Evolutionary conservation across 768 basidiomycete species (phyloP), one percentile per base, ranked within the genome.

Genomic region (Mycena galericulata): DNA sequence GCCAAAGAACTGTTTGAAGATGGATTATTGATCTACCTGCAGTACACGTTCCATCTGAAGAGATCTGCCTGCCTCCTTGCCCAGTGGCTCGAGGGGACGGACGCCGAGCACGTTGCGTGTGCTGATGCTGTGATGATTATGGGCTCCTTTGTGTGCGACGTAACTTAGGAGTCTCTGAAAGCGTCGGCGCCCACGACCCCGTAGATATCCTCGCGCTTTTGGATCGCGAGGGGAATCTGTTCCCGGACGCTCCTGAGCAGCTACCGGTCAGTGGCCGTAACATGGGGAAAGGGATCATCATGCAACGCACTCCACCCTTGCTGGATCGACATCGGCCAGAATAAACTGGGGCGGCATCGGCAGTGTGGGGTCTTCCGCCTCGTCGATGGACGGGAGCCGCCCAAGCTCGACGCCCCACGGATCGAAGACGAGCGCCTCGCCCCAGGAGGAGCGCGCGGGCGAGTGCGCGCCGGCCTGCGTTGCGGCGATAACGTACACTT

Each of bases 401-500:
- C 67, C 70, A 18, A 72, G 70, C 60, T 66, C 62, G 51, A 56
- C 55, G 47, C 70, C 70, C 70, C 70, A 72, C 5, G 70, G 70
- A 36, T 72, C 70, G 45, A 72, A 72, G 36, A 68, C 67, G 30
- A 72, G 67, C 20, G 70, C 70, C 49, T 72, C 70, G 27, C 70
- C 70, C 70, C 70, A 72, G 0, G 70, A 68, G 30, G 70, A 68
- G 10, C 70, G 70, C 46, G 20, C 26, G 4, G 67, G 27, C 3
- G 67, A 68, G 53, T 72, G 70, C 11, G 70, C 70, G 49, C 70
- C 70, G 26, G 62, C 70, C 49, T 72, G 70, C 41, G 70, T 29
- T 1, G 70, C 67, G n/a, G 70, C 70, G 49, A 72, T 65, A 46
- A 72, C 70, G 17, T 72, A 72, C 53, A 72, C 70, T 30, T 72